These are phyloP conservation scores for Suhomyces prunicola DNA, from an alignment of 805 yeast genomes.

Conservation along the genomic window DNA sequence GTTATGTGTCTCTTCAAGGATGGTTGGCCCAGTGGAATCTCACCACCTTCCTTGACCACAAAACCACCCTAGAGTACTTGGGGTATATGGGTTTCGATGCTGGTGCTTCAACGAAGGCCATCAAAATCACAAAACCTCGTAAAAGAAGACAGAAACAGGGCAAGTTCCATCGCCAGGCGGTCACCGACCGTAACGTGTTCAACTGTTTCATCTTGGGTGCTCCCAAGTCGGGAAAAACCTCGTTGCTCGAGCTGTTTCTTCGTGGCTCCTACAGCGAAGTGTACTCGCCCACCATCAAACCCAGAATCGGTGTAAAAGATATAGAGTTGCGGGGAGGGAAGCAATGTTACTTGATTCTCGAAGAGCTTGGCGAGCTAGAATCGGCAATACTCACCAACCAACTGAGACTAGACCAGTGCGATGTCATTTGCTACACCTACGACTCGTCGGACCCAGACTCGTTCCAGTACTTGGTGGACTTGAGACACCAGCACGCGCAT, in stretches of 20 bases:
- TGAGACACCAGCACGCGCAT: constrained; percentile 57
- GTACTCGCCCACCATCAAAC: constrained; percentile 79
- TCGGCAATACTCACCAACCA: constrained; percentile 75
- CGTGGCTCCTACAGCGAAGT: constrained; percentile 66
- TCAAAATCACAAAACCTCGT: constrained; percentile 81
- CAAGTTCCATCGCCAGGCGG: constrained; percentile 58
- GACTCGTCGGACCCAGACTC: constrained; percentile 97
- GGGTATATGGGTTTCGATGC: constrained; percentile 87
- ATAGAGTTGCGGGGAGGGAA: constrained; percentile 93
- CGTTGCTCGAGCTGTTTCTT: constrained; percentile 77
- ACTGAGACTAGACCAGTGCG: constrained; percentile 74
- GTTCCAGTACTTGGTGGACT: constrained; percentile 73
- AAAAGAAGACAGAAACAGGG: constrained; percentile 67
- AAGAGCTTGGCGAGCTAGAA: constrained; percentile 86
- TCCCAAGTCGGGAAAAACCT: constrained; percentile 81
- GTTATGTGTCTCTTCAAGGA: constrained; percentile 89
- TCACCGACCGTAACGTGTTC: constrained; percentile 84
- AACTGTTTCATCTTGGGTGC: constrained; percentile 88
- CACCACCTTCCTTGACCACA: constrained; percentile 85
- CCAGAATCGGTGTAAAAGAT: constrained; percentile 83
- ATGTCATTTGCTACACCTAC: constrained; percentile 83
- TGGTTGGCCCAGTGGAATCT: constrained; percentile 99
- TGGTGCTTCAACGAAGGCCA: constrained; percentile 37
- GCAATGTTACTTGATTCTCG: constrained; percentile 87
- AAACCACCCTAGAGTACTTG: constrained; percentile 80